These are phyloP conservation scores for Tylopilus rubrobrunneus DNA, from an alignment of 768 basidiomycete species.

Conservation along the genomic window DNA sequence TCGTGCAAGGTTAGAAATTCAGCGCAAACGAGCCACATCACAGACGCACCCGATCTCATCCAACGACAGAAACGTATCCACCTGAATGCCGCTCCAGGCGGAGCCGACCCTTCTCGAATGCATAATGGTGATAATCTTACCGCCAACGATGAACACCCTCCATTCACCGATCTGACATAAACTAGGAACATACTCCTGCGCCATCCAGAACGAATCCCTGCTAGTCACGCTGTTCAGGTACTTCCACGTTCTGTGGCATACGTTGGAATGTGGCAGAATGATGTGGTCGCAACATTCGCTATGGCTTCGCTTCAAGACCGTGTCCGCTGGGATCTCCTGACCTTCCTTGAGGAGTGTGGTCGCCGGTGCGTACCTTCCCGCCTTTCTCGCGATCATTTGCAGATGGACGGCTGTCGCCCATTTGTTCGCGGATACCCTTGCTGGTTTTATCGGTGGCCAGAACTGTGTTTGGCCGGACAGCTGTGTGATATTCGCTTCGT, in stretches of 20 bases:
- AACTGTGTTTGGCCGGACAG: neutral
- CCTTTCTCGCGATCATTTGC: neutral
- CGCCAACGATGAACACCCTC: no score
- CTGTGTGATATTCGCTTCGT: neutral
- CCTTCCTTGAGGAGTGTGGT: neutral
- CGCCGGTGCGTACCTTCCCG: neutral
- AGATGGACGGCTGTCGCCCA: neutral
- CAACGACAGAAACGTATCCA: no score
- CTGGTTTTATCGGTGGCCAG: neutral
- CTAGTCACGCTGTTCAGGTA: neutral
- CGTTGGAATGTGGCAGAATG: neutral
- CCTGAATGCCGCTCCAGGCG: no score
- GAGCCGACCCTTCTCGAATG: no score
- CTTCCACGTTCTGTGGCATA: neutral
- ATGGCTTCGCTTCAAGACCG: neutral
- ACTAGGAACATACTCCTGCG: no score
- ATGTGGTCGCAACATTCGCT: neutral
- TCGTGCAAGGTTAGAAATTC: no score
- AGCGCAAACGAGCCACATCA: no score
- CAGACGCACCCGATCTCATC: no score
- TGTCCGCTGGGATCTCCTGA: neutral
- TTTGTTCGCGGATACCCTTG: neutral
- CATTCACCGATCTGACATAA: no score
- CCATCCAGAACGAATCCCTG: neutral
- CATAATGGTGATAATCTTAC: no score